Evolutionary conservation across 208 protist genomes (phyloP).

Genomic region (Cochliopodium minus): DNA sequence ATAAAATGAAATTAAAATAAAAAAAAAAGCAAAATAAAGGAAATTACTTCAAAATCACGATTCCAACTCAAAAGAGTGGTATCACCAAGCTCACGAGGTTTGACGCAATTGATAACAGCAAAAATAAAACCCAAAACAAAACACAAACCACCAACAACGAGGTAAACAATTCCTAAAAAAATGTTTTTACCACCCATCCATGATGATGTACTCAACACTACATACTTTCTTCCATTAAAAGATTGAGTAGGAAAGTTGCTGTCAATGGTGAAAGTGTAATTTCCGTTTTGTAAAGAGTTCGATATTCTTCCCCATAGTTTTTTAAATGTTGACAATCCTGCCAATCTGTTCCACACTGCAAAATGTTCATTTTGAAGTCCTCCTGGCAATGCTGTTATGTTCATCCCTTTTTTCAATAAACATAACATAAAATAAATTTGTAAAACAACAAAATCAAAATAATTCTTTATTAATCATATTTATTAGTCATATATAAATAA

Average conservation of each 20-base stretch:
- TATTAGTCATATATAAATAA: neutral
- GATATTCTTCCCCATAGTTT: slow-evolving; percentile 87
- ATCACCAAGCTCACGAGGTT: too few species aligned
- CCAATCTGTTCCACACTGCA: slow-evolving; percentile 90
- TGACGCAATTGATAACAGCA: too few species aligned
- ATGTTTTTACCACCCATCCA: slow-evolving; percentile 80
- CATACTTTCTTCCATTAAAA: slow-evolving; percentile 77
- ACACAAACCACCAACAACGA: slow-evolving; percentile 59
- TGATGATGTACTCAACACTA: slow-evolving; percentile 71
- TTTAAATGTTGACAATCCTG: slow-evolving; percentile 78
- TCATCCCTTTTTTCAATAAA: neutral
- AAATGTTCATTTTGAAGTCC: slow-evolving; percentile 73
- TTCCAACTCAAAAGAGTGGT: too few species aligned
- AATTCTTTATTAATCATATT: neutral
- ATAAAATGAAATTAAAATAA: neutral
- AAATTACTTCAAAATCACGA: too few species aligned
- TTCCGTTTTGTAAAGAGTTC: slow-evolving; percentile 46
- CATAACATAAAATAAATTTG: neutral
- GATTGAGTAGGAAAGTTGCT: slow-evolving; percentile 63
- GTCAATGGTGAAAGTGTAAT: slow-evolving; percentile 59
- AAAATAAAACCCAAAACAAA: slow-evolving; percentile 52
- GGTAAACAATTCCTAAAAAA: slow-evolving; percentile 73
- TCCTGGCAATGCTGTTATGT: neutral
- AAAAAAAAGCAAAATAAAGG: too few species aligned
- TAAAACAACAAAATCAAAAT: neutral